Evolutionary conservation across 208 protist species (phyloP), one percentile per base, ranked within the genome.

Genomic region (Herpetomonas tarakana): DNA sequence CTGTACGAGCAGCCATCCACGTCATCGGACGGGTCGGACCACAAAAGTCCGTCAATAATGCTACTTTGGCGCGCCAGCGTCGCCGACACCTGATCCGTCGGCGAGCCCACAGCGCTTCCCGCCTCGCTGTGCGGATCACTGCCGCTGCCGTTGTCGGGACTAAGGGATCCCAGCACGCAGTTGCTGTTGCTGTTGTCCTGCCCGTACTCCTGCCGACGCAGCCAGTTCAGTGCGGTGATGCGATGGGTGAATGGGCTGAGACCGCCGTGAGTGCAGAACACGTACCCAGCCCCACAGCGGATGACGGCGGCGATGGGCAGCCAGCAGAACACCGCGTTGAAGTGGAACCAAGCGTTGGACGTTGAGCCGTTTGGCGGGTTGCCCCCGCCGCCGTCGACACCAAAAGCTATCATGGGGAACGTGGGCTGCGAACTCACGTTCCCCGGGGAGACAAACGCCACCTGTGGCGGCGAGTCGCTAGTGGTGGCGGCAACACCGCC

Each of bases 31-130:
- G 99, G 99, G 75, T 99, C 99, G 1, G 96, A 97, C 99, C 99
- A 99, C 3, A 99, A 75, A 16, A 99, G 79, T 29, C 99, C 99
- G 78, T 99, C 99, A 2, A 99, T 86, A 28, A 99, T 84, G 11
- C 96, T 89, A 29, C 63, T 86, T 58, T 99, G 35, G 25, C 70
- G 55, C 18, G 59, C 31, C n/a, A 60, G 2, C n/a, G 28, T 29
- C 3, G 47, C 46, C 7, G 22, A 9, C 59, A 24, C 21, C 31
- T 65, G 30, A 2, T 66, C 65, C 4, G 9, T 27, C 21, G 7
- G 50, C 41, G 38, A 18, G 35, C 25, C 50, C 2, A 16, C 45
- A 16, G 16, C 7, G 25, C 58, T 49, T 11, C 64, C 58, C 6
- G n/a, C 38, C 11, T 19, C 19, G 21, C n/a, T 26, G 30, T n/a